A percentile compares a stretch with the other conserved stretches of the same genome.
These are phyloP conservation scores for Trichosporon sp. DNA, from an alignment of 1,284 basidiomycete species.

Conservation along the genomic window DNA sequence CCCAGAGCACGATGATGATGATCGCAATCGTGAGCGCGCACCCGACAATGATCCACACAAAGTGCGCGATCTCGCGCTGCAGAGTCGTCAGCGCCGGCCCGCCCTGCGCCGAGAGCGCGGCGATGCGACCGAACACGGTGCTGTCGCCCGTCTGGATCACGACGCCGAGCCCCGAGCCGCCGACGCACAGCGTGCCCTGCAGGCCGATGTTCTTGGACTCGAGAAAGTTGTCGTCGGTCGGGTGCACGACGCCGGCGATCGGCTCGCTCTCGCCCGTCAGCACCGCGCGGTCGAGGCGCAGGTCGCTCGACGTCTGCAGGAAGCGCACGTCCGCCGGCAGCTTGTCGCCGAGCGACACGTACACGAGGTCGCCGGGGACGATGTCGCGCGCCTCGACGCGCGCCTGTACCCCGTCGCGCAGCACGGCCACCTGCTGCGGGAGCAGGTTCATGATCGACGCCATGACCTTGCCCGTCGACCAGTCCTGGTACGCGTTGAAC, in stretches of 20 bases:
- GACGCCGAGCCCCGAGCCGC: constrained; percentile 56
- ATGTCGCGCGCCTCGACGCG: constrained; percentile 42
- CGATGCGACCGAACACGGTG: constrained; percentile 60
- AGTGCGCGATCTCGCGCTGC: constrained; percentile 50
- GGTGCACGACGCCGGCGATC: constrained; percentile 55
- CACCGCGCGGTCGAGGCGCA: constrained; percentile 62
- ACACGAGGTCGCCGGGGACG: constrained; percentile 48
- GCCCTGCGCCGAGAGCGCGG: constrained; percentile 56
- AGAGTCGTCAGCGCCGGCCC: constrained; percentile 51
- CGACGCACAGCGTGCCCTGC: constrained; percentile 61
- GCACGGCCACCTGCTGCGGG: constrained; percentile 48
- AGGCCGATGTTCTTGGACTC: constrained; percentile 64
- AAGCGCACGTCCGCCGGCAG: constrained; percentile 57
- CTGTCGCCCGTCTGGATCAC: constrained; percentile 60
- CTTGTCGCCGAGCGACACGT: constrained; percentile 47
- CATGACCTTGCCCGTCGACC: constrained; percentile 50
- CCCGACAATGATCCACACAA: constrained; percentile 52
- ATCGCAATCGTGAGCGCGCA: constrained; percentile 56
- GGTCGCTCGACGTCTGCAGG: constrained; percentile 54
- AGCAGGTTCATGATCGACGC: constrained; percentile 52
- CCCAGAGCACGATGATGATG: constrained; percentile 57
- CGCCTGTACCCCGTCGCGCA: constrained; percentile 45
- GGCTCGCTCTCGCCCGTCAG: constrained; percentile 62
- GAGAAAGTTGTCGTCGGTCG: constrained; percentile 58
- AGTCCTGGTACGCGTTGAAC: constrained; percentile 47